A percentile compares a stretch with the other conserved stretches of the same genome.
These are phyloP conservation scores for Hypoxylon lienhwacheense DNA, from an alignment of 495 filamentous ascomycete genomes.

Conservation along the genomic window DNA sequence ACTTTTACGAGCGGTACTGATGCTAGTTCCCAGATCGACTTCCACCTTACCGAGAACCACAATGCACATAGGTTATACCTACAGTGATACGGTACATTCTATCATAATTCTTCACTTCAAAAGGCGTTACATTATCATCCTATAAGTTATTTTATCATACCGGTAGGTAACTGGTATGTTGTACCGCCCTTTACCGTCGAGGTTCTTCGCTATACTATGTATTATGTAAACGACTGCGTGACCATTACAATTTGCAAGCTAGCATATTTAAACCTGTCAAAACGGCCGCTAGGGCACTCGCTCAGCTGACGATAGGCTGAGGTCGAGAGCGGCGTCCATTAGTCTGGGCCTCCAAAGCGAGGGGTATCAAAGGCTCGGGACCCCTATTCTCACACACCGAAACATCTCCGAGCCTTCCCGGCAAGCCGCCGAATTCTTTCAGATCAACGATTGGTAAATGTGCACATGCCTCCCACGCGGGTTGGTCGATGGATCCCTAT, in stretches of 20 bases:
- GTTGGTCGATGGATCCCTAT: conserved; percentile 13
- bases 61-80: conserved; percentile 5
- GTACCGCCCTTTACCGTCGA: not conserved
- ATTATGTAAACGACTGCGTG: too few relatives aligned
- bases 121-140: too few relatives aligned
- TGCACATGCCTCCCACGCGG: conserved; percentile 11
- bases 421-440: conserved; percentile 28
- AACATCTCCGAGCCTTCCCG: conserved; percentile 39
- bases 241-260: not conserved
- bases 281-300: not conserved
- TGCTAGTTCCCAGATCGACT: conserved; percentile 2
- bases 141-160: too few relatives aligned
- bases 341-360: conserved; percentile 14
- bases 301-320: conserved; percentile 13
- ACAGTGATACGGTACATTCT: not conserved
- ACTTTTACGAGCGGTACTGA: too few relatives aligned
- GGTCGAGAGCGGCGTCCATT: conserved; percentile 17
- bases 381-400: conserved; percentile 34
- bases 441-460: conserved; percentile 25
- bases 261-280: conserved; percentile 4
- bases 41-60: conserved; percentile 39
- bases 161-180: too few relatives aligned
- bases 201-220: too few relatives aligned
- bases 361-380: conserved; percentile 28
- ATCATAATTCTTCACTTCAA: not conserved